These are phyloP conservation scores for Rosa persica DNA, from an alignment of 306 rosid species.

Conservation along the genomic window DNA sequence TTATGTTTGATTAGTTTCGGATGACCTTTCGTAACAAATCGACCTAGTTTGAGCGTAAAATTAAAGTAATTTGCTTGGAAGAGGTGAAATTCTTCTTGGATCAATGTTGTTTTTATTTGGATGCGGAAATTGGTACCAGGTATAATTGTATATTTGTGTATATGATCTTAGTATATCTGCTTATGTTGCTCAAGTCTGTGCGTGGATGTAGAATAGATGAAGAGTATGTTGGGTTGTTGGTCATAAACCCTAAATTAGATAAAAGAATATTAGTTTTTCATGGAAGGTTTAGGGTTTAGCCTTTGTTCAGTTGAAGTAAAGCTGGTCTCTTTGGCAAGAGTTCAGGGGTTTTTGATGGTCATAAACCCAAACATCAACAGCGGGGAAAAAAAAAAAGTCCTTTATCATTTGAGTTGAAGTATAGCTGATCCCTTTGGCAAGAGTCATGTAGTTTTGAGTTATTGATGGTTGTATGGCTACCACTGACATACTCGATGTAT, in stretches of 20 bases:
- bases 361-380: not conserved
- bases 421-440: not conserved
- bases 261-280: not conserved
- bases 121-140: not conserved
- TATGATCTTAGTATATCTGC: not conserved
- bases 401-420: not conserved
- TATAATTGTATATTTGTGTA: not conserved
- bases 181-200: not conserved
- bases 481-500: not conserved
- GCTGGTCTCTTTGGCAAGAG: not conserved
- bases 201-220: not conserved
- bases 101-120: not conserved
- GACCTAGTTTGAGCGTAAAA: not conserved
- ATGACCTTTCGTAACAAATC: not conserved
- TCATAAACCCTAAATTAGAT: not conserved
- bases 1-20: not conserved
- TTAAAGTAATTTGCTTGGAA: not conserved
- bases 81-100: not conserved
- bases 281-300: not conserved
- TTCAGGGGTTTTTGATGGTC: not conserved
- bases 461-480: not conserved
- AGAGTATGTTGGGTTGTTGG: not conserved
- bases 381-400: not conserved
- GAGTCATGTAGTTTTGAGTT: not conserved
- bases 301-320: not conserved